Conservation (phyloP, 805 yeast genomes). For the Ogataea thermomethanolica region DNA sequence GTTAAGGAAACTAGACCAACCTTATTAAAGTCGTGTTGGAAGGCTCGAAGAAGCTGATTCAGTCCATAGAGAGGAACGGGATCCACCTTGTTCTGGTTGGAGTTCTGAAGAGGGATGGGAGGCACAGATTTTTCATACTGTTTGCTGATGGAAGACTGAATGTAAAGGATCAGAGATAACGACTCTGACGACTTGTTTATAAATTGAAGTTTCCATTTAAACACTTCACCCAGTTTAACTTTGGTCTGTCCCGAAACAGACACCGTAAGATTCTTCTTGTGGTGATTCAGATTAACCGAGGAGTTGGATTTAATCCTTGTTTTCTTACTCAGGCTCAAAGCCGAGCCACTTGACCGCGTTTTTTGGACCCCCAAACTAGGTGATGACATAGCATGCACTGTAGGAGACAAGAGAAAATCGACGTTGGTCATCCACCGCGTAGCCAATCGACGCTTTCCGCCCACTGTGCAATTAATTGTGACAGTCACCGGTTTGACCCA, state of each 20-base stretch:
- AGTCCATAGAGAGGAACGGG: slow-evolving; percentile 31
- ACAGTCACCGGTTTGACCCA: slow-evolving; percentile 28
- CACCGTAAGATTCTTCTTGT: slow-evolving; percentile 39
- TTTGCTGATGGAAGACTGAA: slow-evolving; percentile 36
- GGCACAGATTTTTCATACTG: slow-evolving; percentile 37
- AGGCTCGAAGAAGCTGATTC: slow-evolving; percentile 25
- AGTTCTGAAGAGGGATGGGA: slow-evolving; percentile 31
- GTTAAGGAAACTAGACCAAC: slow-evolving; percentile 60
- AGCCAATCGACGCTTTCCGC: slow-evolving; percentile 18
- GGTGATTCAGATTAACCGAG: slow-evolving; percentile 18
- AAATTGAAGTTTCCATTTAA: slow-evolving; percentile 63
- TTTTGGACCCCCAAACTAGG: slow-evolving; percentile 14
- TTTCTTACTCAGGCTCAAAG: slow-evolving; percentile 20
- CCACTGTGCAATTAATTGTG: slow-evolving; percentile 20
- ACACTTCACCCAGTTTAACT: slow-evolving; percentile 56
- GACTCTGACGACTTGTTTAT: slow-evolving; percentile 53
- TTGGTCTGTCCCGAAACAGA: slow-evolving; percentile 62
- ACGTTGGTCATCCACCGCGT: slow-evolving; percentile 39
- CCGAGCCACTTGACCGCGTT: slow-evolving; percentile 17
- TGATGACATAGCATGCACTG: slow-evolving; percentile 24
- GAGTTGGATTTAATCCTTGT: slow-evolving; percentile 23
- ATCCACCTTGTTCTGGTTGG: slow-evolving; percentile 19
- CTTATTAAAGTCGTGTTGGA: slow-evolving; percentile 38
- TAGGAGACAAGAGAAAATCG: slow-evolving; percentile 24
- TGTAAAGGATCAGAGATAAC: slow-evolving; percentile 50